A percentile compares a stretch with the other conserved stretches of the same genome.
phyloP scores from a whole-genome alignment of 176 grass and related monocot species.

The Eremochloa ophiuroides region DNA sequence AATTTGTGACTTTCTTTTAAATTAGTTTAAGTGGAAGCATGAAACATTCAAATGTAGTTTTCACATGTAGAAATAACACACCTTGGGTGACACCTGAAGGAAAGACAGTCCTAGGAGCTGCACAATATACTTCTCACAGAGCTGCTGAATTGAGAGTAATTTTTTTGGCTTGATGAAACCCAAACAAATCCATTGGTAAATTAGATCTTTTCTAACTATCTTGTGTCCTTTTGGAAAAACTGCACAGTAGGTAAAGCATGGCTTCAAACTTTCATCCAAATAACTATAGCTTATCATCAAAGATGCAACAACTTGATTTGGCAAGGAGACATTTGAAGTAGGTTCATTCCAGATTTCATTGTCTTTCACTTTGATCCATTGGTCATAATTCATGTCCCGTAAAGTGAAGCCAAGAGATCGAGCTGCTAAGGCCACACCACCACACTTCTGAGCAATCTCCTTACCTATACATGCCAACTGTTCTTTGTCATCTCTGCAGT shows the following conservation, averaged over 20 bases:
- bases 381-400: neutral
- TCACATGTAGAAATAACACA: no score
- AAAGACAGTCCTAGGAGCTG: neutral
- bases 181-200: constrained; percentile 30
- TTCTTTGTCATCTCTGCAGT: neutral
- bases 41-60: no score
- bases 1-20: no score
- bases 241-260: constrained; percentile 11
- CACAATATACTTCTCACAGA: neutral
- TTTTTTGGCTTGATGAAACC: neutral
- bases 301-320: neutral
- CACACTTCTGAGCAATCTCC: neutral
- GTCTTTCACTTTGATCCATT: neutral
- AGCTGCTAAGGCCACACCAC: constrained; percentile 13
- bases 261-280: neutral
- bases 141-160: neutral
- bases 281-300: neutral
- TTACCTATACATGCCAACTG: neutral
- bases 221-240: constrained; percentile 3
- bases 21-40: no score
- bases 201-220: neutral
- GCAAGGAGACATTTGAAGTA: no score
- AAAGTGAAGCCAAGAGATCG: neutral
- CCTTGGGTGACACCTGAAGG: no score
- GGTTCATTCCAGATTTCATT: neutral